phyloP scores from a whole-genome alignment of 2,329 filamentous ascomycete species.

The Pseudopithomyces maydicus region DNA sequence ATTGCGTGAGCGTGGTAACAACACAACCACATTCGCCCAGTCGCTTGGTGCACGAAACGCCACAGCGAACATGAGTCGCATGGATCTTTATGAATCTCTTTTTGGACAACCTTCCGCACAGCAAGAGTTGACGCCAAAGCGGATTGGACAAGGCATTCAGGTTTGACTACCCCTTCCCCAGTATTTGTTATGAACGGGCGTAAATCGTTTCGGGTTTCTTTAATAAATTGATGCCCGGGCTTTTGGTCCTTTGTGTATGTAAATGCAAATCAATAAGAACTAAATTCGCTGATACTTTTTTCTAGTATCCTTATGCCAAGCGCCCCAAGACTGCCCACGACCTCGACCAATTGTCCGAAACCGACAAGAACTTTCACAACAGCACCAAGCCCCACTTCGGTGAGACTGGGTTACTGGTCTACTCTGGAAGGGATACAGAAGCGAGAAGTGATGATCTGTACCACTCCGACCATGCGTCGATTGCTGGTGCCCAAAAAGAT shows the following conservation, averaged over 20 bases:
- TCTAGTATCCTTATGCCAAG: constrained; percentile 86
- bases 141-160: constrained; percentile 75
- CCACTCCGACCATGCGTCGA: constrained; percentile 59
- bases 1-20: constrained; percentile 54
- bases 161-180: constrained; percentile 71
- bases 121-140: constrained; percentile 55
- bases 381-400: constrained; percentile 82
- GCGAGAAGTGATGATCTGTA: constrained; percentile 56
- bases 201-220: constrained; percentile 50
- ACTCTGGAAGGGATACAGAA: constrained; percentile 56
- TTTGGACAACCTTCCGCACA: constrained; percentile 69
- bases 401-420: constrained; percentile 73
- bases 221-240: constrained; percentile 37
- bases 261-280: constrained; percentile 48
- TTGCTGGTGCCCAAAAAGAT: constrained; percentile 68
- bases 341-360: constrained; percentile 66
- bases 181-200: constrained; percentile 38
- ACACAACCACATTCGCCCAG: constrained; percentile 38
- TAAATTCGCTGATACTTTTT: constrained; percentile 45
- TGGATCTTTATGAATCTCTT: constrained; percentile 94
- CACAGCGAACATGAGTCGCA: constrained; percentile 70
- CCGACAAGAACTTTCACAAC: constrained; percentile 71
- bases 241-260: constrained; percentile 47
- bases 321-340: constrained; percentile 70
- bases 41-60: constrained; percentile 58